These are phyloP conservation scores for Xylaria multiplex DNA, from an alignment of 2,329 filamentous ascomycete species.

Conservation along the genomic window DNA sequence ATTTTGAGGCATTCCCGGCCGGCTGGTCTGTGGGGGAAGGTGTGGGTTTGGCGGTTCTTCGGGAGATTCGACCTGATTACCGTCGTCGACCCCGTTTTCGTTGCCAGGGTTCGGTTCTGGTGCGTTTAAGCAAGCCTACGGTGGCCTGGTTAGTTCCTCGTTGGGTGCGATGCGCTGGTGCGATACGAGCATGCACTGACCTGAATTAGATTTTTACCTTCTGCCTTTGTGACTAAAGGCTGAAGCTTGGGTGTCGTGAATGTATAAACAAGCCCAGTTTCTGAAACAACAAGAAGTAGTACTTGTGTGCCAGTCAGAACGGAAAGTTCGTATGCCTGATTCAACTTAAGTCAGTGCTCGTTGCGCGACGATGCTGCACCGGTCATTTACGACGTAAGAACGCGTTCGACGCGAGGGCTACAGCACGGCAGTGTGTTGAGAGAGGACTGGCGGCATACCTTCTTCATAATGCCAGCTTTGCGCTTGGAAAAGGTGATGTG, in stretches of 20 bases:
- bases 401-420: conserved; percentile 36
- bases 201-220: conserved; percentile 99
- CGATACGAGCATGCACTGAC: conserved; percentile 58
- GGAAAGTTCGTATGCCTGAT: conserved; percentile 93
- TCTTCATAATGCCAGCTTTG: conserved; percentile 99
- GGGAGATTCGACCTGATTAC: conserved; percentile 84
- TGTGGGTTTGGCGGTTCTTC: conserved; percentile 85
- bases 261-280: conserved; percentile 96
- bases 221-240: conserved; percentile 95
- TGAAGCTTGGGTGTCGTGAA: conserved; percentile 99
- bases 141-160: conserved; percentile 48
- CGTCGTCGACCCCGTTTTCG: conserved; percentile 82
- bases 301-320: conserved; percentile 98
- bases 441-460: conserved; percentile 70
- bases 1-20: conserved; percentile 73
- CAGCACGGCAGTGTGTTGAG: conserved; percentile 28
- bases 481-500: conserved; percentile 99
- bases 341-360: conserved; percentile 38
- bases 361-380: conserved; percentile 32
- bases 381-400: conserved; percentile 12
- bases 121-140: conserved; percentile 92
- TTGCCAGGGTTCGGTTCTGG: conserved; percentile 85
- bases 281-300: conserved; percentile 92
- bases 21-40: conserved; percentile 72
- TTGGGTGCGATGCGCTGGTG: conserved; percentile 12